Conservation (phyloP, 805 yeast species). For the Scheffersomyces ergatensis region DNA sequence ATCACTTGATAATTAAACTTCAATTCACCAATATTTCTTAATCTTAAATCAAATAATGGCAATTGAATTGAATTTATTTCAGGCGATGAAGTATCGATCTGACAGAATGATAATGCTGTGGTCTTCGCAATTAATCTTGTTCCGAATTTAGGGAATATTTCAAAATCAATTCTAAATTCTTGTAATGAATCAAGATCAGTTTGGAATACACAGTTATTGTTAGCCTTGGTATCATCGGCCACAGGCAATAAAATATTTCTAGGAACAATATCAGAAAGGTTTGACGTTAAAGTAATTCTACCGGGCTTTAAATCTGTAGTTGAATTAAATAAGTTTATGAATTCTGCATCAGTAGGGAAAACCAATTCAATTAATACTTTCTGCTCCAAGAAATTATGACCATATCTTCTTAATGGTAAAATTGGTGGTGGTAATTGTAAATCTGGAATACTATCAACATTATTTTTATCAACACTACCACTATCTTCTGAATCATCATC, state of each 20-base stretch:
- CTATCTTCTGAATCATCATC: slow-evolving; percentile 38
- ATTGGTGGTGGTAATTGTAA: slow-evolving; percentile 94
- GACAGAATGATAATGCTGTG: slow-evolving; percentile 61
- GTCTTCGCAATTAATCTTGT: slow-evolving; percentile 89
- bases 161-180: slow-evolving; percentile 77
- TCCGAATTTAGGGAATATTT: slow-evolving; percentile 92
- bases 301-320: slow-evolving; percentile 59
- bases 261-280: slow-evolving; percentile 79
- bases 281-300: slow-evolving; percentile 78
- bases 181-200: slow-evolving; percentile 64
- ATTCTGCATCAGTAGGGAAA: slow-evolving; percentile 50
- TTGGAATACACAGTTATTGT: slow-evolving; percentile 75
- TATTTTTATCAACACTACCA: slow-evolving; percentile 28
- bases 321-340: slow-evolving; percentile 45
- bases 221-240: slow-evolving; percentile 50
- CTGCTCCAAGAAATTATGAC: slow-evolving; percentile 92
- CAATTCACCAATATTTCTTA: slow-evolving; percentile 79
- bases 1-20: slow-evolving; percentile 77
- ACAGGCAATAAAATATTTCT: slow-evolving; percentile 80
- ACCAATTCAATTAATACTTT: slow-evolving; percentile 79
- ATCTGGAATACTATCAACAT: slow-evolving; percentile 80
- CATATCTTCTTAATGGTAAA: slow-evolving; percentile 88
- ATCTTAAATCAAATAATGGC: slow-evolving; percentile 79
- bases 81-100: slow-evolving; percentile 38
- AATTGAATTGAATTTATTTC: slow-evolving; percentile 44